These are phyloP conservation scores for Castanea crenata DNA, from an alignment of 306 rosid genomes.

Conservation along the genomic window DNA sequence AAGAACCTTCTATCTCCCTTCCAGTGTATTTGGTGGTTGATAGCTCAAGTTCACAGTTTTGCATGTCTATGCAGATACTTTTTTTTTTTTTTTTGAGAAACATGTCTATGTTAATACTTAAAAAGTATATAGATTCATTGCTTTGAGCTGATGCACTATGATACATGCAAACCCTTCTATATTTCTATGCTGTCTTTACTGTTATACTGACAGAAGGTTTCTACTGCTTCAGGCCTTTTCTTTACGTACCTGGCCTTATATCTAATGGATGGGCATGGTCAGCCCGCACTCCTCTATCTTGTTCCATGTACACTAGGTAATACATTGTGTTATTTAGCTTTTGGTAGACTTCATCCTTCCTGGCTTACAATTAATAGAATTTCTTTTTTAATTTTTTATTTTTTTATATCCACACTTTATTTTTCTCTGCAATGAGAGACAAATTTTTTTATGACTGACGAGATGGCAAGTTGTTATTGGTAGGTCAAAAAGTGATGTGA, in stretches of 20 bases:
- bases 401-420: not conserved
- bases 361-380: not conserved
- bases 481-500: too few relatives aligned
- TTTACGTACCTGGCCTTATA: slow-evolving; percentile 74
- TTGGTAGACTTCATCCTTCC: not conserved
- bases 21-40: not conserved
- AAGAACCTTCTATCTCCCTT: not conserved
- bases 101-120: not conserved
- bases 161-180: not conserved
- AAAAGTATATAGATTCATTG: not conserved
- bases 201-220: slow-evolving; percentile 12
- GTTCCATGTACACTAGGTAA: slow-evolving; percentile 98
- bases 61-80: not conserved
- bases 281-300: slow-evolving; percentile 96
- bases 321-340: not conserved
- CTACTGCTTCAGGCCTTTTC: slow-evolving; percentile 56
- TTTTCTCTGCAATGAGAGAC: too few relatives aligned
- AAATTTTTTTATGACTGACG: too few relatives aligned
- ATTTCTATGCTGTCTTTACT: slow-evolving; percentile 11
- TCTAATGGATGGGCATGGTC: slow-evolving; percentile 89
- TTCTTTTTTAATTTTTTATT: not conserved
- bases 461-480: too few relatives aligned
- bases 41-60: not conserved
- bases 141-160: not conserved
- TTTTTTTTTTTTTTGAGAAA: not conserved